Evolutionary conservation across 2,329 filamentous ascomycete genomes (phyloP).

Genomic region (Coleophoma eucalyptorum): DNA sequence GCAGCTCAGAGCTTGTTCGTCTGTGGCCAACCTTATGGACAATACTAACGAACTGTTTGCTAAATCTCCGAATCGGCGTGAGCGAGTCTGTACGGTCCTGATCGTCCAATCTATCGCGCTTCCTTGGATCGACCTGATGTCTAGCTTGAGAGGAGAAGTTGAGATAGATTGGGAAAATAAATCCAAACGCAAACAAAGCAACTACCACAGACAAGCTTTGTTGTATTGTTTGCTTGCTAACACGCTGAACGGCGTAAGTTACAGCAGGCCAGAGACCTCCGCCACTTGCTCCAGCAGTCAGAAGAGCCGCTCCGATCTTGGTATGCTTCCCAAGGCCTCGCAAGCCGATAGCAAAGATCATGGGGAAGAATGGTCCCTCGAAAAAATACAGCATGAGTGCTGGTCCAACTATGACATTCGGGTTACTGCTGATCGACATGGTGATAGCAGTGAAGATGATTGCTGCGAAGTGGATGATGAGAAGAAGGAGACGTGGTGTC

Average conservation of each 20-base stretch:
- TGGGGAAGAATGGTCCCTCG: slow-evolving; percentile 78
- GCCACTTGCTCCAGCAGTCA: slow-evolving; percentile 44
- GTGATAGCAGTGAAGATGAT: slow-evolving; percentile 50
- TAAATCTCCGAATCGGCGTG: slow-evolving; percentile 9
- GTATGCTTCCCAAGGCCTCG: slow-evolving; percentile 77
- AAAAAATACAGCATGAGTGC: slow-evolving; percentile 73
- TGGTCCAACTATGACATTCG: slow-evolving; percentile 53
- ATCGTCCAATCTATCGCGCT: not conserved
- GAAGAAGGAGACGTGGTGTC: slow-evolving; percentile 66
- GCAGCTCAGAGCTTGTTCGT: slow-evolving; percentile 8
- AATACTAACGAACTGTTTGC: slow-evolving; percentile 5
- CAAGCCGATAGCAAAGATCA: slow-evolving; percentile 76
- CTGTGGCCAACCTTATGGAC: not conserved
- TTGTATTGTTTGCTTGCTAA: slow-evolving; percentile 11
- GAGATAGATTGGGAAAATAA: slow-evolving; percentile 22
- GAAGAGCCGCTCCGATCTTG: slow-evolving; percentile 72
- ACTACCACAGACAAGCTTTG: slow-evolving; percentile 22
- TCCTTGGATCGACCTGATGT: slow-evolving; percentile 18
- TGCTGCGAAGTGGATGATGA: slow-evolving; percentile 56
- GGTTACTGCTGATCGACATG: slow-evolving; percentile 36
- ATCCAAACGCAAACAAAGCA: slow-evolving; percentile 17
- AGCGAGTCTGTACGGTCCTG: not conserved
- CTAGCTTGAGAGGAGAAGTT: slow-evolving; percentile 15
- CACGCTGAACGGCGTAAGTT: slow-evolving; percentile 18
- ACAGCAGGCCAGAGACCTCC: slow-evolving; percentile 24